Base-by-base conservation (phyloP, 2,329 filamentous ascomycete genomes). In the Ophiosphaerella herpotricha region DNA sequence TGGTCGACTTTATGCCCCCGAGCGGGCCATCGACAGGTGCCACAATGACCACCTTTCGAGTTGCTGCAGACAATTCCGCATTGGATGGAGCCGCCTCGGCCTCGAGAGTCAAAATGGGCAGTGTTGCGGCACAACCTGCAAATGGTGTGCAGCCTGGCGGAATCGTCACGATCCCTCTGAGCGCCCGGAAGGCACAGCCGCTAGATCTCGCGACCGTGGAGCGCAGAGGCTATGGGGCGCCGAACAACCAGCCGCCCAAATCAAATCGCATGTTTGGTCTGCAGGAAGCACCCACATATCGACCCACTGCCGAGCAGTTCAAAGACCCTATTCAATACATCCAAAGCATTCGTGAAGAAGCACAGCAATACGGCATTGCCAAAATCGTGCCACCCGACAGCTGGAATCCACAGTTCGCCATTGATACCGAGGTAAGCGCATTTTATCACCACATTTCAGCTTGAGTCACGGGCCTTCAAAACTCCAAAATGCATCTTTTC, bases 351-450 rank as follows among this genome's bases (percentile, higher is more conserved):
- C 81, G 87, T 1, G 86, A 90, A 1, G 91, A 97, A 71, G 94
- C 90, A 21, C 84, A 82, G 59, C 85, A 92, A 64, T 97, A 89
- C 74, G 94, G 94, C 43, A 89, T 99, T 46, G 92, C 91, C 82
- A 96, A 97, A 75, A 90, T 99, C 55, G 89, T 99, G 48, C 94
- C 94, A 5, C 94, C 94, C 0, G 90, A 94, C 56, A 86, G 82
- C 31, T 99, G 94, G 94, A 93, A 95, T 66, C 94, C 94, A 7
- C 82, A 91, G 13, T 97, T 99, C 73, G 92, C 92, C 37, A 95
- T 99, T 67, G 91, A 99, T 70, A 97, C 93, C 18, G 91, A 97
- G 85, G 93, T 97, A 80, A 71, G 83, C 68, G 18, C 24, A 21
- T 13, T 43, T 44, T 43, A 18, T 26, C 31, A n/a, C 24, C 14